Percentiles rank a stretch among this genome's conserved stretches.
phyloP scores from a whole-genome alignment of 2,329 filamentous ascomycete species.

The Fusarium brevicatenulatum region DNA sequence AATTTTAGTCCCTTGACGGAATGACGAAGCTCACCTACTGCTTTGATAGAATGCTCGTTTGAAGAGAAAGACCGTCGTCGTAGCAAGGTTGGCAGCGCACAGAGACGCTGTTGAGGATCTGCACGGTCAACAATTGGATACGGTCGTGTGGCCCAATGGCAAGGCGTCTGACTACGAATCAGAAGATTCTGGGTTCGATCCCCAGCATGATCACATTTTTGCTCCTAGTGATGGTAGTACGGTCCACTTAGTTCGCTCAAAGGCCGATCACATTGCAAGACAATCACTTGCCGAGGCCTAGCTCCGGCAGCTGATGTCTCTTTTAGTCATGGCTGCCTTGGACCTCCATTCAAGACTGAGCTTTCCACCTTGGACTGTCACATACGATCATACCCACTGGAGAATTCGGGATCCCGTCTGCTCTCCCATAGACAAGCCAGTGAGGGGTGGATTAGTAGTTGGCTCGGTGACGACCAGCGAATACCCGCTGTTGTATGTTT shows the following conservation, averaged over 20 bases:
- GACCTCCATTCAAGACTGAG: accelerated
- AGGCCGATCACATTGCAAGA: too few relatives aligned
- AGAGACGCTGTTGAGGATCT: not conserved
- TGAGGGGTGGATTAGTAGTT: not conserved
- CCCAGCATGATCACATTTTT: constrained; percentile 38
- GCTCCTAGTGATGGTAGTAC: accelerated
- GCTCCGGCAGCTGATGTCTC: too few relatives aligned
- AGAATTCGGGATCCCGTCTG: constrained; percentile 5
- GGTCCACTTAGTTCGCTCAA: not conserved
- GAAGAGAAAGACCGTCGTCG: accelerated
- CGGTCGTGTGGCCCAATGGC: constrained; percentile 39
- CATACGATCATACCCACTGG: not conserved
- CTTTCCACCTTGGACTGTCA: accelerated
- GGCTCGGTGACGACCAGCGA: not conserved
- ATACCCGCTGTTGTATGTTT: not conserved
- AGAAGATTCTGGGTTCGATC: constrained; percentile 46
- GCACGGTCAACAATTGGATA: not conserved
- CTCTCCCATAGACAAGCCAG: not conserved
- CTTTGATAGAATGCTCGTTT: accelerated
- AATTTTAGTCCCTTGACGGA: too few relatives aligned
- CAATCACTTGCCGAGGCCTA: too few relatives aligned
- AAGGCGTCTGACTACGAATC: constrained; percentile 46
- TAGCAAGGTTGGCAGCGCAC: accelerated
- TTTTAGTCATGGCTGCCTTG: accelerated
- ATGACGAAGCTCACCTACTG: too few relatives aligned